Conservation (phyloP, 1,139 yeast species). For the Yamadazyma blattariae region DNA sequence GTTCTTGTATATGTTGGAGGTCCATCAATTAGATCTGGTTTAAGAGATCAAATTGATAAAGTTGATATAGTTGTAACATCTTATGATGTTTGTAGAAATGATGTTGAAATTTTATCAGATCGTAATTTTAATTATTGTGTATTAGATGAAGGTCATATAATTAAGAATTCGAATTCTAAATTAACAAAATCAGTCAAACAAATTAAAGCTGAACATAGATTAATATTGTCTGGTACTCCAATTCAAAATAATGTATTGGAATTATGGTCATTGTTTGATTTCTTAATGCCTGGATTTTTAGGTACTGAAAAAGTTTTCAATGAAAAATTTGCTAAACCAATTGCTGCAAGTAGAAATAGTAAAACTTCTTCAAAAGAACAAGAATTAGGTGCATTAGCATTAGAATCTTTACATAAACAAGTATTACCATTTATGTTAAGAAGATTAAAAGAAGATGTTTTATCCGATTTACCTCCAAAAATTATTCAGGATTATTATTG, state of each 20-base stretch:
- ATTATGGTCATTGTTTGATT: slow-evolving; percentile 95
- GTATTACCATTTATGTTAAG: slow-evolving; percentile 95
- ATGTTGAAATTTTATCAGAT: slow-evolving; percentile 58
- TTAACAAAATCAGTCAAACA: slow-evolving; percentile 84
- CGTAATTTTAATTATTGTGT: slow-evolving; percentile 91
- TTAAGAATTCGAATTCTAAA: slow-evolving; percentile 87
- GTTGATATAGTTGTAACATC: slow-evolving; percentile 91
- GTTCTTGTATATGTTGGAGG: slow-evolving; percentile 90
- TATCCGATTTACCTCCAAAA: slow-evolving; percentile 95
- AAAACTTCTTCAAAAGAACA: slow-evolving; percentile 93
- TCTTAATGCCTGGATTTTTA: slow-evolving; percentile 96
- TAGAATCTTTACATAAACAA: slow-evolving; percentile 94
- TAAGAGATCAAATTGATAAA: slow-evolving; percentile 51
- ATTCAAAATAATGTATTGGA: slow-evolving; percentile 96
- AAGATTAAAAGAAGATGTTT: slow-evolving; percentile 92
- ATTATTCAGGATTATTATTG: slow-evolving; percentile 98
- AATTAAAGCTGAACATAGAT: slow-evolving; percentile 81
- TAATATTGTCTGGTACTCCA: slow-evolving; percentile 94
- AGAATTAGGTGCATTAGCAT: slow-evolving; percentile 94
- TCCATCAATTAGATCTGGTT: slow-evolving; percentile 66
- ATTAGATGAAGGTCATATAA: slow-evolving; percentile 96
- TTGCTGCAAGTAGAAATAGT: slow-evolving; percentile 88
- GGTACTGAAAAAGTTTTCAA: slow-evolving; percentile 95
- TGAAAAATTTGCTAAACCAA: slow-evolving; percentile 95
- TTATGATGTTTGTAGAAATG: slow-evolving; percentile 94